A percentile compares a stretch with the other conserved stretches of the same genome.
phyloP scores from a whole-genome alignment of 805 yeast species.

The Huiozyma sinensis region DNA sequence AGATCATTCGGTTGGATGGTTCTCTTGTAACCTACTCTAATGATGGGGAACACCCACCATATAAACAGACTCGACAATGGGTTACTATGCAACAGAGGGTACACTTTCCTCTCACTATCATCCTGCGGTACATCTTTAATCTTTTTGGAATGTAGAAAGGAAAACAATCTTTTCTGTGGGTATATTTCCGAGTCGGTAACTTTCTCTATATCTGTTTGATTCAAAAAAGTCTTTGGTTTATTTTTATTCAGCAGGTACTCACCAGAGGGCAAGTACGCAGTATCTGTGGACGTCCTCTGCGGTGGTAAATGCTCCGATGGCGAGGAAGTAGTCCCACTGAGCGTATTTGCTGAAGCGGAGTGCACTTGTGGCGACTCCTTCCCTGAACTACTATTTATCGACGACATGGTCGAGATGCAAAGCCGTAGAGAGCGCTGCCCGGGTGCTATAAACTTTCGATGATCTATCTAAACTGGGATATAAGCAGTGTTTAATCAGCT shows the following conservation, averaged over 20 bases:
- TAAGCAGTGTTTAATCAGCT: too few species aligned
- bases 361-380: too few species aligned
- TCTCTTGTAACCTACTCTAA: constrained; percentile 60
- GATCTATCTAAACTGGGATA: too few species aligned
- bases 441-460: too few species aligned
- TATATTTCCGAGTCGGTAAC: constrained; percentile 26
- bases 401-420: too few species aligned
- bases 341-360: too few species aligned
- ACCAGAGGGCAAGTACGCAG: constrained; percentile 11
- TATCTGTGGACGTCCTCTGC: constrained; percentile 5
- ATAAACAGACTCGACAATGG: constrained; percentile 39
- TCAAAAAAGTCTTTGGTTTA: constrained; percentile 24
- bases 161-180: constrained; percentile 40
- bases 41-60: constrained; percentile 59
- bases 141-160: constrained; percentile 38
- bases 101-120: constrained; percentile 40
- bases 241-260: constrained; percentile 20
- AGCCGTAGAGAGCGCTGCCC: too few species aligned
- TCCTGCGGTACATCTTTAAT: constrained; percentile 39
- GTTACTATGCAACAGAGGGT: constrained; percentile 38
- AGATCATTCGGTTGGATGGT: constrained; percentile 58
- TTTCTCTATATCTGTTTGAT: constrained; percentile 26
- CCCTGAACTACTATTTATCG: too few species aligned
- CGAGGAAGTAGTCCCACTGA: background rate
- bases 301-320: constrained; percentile 4